Base-by-base conservation (phyloP, 2,329 filamentous ascomycete genomes). In the Fusarium compactum region DNA sequence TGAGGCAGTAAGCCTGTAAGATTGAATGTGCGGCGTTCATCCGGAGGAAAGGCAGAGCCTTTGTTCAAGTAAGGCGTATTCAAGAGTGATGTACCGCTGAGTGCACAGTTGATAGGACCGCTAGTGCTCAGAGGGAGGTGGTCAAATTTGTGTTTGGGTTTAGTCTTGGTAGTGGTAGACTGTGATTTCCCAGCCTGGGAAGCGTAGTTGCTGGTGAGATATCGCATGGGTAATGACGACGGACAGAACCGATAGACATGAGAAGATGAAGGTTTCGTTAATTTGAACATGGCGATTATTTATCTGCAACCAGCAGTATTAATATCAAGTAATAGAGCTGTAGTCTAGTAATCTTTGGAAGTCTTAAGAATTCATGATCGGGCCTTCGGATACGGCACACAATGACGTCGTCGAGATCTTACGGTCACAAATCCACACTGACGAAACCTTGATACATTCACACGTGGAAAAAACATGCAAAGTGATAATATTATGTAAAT, bases 1-100 rank as follows among this genome's bases (percentile, higher is more conserved):
- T 87, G 84, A 0, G 94, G 94, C 0, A 97, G 83, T 9, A 97
- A 82, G 6, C 93, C 92, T 20, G 89, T 86, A 3, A 97, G 86
- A 32, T 88, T 87, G 78, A 97, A 97, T 1, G 82, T 81, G 5
- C 82, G 80, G 14, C 94, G 88, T 76, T 97, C 94, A 29, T 92
- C 81, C 1, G 82, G 74, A 0, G 91, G 86, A 72, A 95, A 95
- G 0, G 90, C 93, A 5, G 93, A 94, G 30, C 94, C 94, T 79
- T 96, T 96, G 82, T 97, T 97, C 81, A 94, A 72, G 29, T 76
- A 78, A 2, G 80, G 78, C 2, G 75, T 77, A 65, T 80, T 82
- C 46, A 82, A 76, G 6, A 82, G 70, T 8, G 76, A 77, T 5
- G 76, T 68, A 27, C 80, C 80, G 1, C 75, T 78, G 34, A 82